Base-by-base conservation (phyloP, 176 grass and related monocot species). In the Raddia guianensis region DNA sequence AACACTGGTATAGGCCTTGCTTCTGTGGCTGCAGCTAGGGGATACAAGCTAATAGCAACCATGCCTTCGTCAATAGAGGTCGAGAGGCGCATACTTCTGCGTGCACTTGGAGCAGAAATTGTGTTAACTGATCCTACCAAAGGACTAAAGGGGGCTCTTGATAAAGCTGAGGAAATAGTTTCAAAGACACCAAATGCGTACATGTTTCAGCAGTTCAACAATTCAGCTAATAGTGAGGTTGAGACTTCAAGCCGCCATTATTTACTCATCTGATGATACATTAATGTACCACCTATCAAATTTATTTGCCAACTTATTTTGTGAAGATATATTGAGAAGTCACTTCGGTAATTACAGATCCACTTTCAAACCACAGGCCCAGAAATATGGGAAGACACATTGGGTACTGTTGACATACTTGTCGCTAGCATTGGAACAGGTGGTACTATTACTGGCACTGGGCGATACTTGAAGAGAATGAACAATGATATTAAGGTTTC, bases 361-460 rank as follows among this genome's bases (percentile, higher is more conserved):
- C 96, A 98, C 88, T 98, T 95, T 90, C 78, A 98, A 95, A 95
- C 90, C 78, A 98, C 96, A 91, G 92, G 96, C 90, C 92, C 90
- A 84, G 96, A 98, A 93, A 98, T 95, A 91, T 98, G 96, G 92
- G 86, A 95, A 27, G 92, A 95, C 74, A 98, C 96, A 16, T 79
- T 93, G 88, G 92, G 90, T 79, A 68, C 78, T 82, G 92, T 98
- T 72, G 96, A 98, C 58, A 95, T 98, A 80, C 90, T 98, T 78
- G 81, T 98, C 79, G 92, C 92, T 70, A 98, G 92, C 90, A 93
- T 98, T 69, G 96, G 96, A 47, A 98, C 96, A 75, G 96, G 96
- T 0, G 96, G 90, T 9, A 98, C 96, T 33, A 93, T 98, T 55
- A 93, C 88, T 43, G 92, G 92, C 84, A 87, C 86, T 46, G 96